Evolutionary conservation across 257 asterid species (phyloP).

Genomic region (Avicennia marina): DNA sequence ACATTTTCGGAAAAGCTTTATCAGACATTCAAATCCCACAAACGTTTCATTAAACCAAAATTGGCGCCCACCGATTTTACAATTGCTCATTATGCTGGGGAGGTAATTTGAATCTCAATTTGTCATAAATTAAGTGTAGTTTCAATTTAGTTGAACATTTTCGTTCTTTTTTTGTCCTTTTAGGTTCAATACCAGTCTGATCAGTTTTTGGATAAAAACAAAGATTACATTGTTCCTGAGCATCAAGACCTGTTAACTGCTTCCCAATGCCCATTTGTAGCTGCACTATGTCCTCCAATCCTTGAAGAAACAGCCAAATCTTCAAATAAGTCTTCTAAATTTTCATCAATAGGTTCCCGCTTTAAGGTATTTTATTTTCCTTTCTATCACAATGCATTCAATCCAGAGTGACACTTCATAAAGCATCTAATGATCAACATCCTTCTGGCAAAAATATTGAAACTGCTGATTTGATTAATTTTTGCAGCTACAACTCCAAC

Average conservation of each 20-base stretch:
- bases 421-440: too few species aligned
- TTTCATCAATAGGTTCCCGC: constrained; percentile 47
- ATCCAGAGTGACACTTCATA: too few species aligned
- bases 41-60: constrained; percentile 93
- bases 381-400: too few species aligned
- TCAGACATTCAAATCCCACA: constrained; percentile 83
- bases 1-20: constrained; percentile 91
- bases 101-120: constrained; percentile 41
- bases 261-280: background rate
- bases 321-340: constrained; percentile 30
- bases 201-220: constrained; percentile 92
- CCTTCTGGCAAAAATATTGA: too few species aligned
- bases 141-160: constrained; percentile 26
- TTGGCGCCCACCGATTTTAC: constrained; percentile 88
- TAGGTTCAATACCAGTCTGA: constrained; percentile 94
- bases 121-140: background rate
- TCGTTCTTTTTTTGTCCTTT: constrained; percentile 18
- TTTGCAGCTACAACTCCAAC: constrained; percentile 90
- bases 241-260: constrained; percentile 3
- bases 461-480: constrained; percentile 19
- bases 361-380: constrained; percentile 13
- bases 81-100: constrained; percentile 96
- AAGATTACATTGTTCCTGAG: constrained; percentile 94
- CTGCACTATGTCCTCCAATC: background rate
- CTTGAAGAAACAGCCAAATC: background rate